Base-by-base conservation (phyloP, 2,329 filamentous ascomycete genomes). In the Phialophora expanda region DNA sequence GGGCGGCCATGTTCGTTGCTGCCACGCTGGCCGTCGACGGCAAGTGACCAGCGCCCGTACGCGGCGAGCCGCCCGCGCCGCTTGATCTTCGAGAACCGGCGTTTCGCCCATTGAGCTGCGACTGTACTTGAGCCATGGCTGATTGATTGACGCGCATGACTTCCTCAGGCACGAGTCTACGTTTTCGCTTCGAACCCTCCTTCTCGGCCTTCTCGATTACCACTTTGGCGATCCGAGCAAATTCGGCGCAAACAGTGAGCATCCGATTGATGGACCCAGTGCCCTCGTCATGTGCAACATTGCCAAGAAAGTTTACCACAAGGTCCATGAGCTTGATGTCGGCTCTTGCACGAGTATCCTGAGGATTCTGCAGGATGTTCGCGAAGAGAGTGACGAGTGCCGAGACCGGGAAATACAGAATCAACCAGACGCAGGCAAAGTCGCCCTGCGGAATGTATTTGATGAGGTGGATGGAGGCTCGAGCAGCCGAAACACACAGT, bases 381-480 rank as follows among this genome's bases (percentile, higher is more conserved):
- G 94, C 93, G 74, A 99, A 99, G 1, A 99, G 82, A 0, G 95
- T 98, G 53, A 99, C 93, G 4, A 98, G 85, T 0, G 95, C 91
- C 0, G 95, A 96, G 8, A 99, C 93, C 0, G 95, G 95, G 79
- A 97, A 99, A 78, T 99, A 99, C 11, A 98, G 82, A 71, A 97
- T 92, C 75, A 99, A 85, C 94, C 95, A 99, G 60, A 98, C 93
- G 78, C 93, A 97, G 56, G 91, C 90, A 75, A 93, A 93, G 76
- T 99, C 95, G 54, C 93, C 93, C 75, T 97, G 93, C 0, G 95
- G 95, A 56, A 98, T 93, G 76, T 98, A 98, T 78, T 96, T 96
- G 69, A 99, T 88, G 50, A 99, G 80, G 66, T 95, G 92, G 65
- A 99, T 97, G 2, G 93, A 96, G 1, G 94, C 93, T 73, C 95